Evolutionary conservation across 2,329 filamentous ascomycete genomes (phyloP).

Genomic region (Botrytis fragariae): DNA sequence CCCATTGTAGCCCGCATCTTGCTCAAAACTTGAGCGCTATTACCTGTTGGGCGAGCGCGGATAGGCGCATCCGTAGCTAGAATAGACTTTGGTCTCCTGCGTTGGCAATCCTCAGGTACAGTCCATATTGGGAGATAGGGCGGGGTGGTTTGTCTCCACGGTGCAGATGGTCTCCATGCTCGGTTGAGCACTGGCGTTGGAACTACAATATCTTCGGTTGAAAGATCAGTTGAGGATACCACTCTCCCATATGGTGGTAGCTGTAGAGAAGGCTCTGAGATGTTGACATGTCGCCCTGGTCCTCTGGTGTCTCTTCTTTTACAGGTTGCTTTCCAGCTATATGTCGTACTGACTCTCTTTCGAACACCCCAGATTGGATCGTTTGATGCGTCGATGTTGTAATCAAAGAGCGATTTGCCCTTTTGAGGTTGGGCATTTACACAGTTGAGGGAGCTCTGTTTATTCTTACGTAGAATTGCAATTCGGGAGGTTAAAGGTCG

Average conservation of each 20-base stretch:
- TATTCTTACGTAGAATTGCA: slow-evolving; percentile 42
- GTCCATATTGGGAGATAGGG: neutral
- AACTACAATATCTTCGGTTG: slow-evolving; percentile 36
- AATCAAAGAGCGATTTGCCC: neutral
- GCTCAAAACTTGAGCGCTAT: slow-evolving; percentile 37
- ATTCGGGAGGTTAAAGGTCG: slow-evolving; percentile 46
- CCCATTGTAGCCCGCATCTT: slow-evolving; percentile 38
- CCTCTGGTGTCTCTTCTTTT: slow-evolving; percentile 21
- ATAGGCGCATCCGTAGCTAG: neutral
- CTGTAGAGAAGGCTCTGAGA: neutral
- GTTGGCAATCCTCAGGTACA: neutral
- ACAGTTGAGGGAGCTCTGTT: slow-evolving; percentile 21
- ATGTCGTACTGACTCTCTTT: slow-evolving; percentile 36
- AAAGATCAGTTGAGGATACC: no score
- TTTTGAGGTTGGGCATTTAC: slow-evolving; percentile 14
- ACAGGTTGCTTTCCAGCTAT: slow-evolving; percentile 26
- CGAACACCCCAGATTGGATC: slow-evolving; percentile 15
- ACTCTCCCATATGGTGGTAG: neutral
- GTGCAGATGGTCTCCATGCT: slow-evolving; percentile 16
- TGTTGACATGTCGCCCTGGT: neutral
- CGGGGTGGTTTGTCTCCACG: neutral
- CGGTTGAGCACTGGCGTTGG: slow-evolving; percentile 38
- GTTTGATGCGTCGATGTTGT: neutral
- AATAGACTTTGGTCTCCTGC: neutral
- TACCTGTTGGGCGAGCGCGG: slow-evolving; percentile 1